Evolutionary conservation across 192 early-diverging fungal species (phyloP), one percentile per base, ranked within the genome.

Genomic region (Geranomyces variabilis): DNA sequence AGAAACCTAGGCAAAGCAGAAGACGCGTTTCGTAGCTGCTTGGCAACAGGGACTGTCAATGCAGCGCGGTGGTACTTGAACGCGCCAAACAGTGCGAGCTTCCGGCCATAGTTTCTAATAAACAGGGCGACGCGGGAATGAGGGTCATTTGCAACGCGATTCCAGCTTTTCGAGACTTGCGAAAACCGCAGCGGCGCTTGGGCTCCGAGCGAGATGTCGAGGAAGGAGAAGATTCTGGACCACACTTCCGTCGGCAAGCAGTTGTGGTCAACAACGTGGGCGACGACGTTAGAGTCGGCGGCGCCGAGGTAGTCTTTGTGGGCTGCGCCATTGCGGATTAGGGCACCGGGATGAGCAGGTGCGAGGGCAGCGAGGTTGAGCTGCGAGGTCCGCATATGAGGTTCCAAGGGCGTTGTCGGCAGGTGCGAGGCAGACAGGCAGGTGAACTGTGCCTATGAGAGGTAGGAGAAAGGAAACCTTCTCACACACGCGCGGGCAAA

Each of bases 1-100:
- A 82, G 56, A 49, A 78, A 82, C 34, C 81, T 59, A 1, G 77
- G 81, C 22, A 82, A 13, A 9, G 22, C 22, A 22, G 73, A 77
- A 13, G 75, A 72, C 21, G 34, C 9, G 8, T 66, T 45, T 6
- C 79, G 21, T 75, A 82, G 71, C 22, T 70, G 44, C 34, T 43
- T 63, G n/a, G 55, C 75, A 29, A 80, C 75, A 58, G 73, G 69
- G 13, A 69, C 45, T 0, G 77, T 67, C 46, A 82, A 63, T 4
- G 73, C 70, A 5, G 26, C 26, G 24, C 75, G 45, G 57, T 82
- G 71, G 28, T 26, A 66, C 45, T 69, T 64, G 49, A 80, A 82
- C 1, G 77, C 81, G 46, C 69, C 58, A 47, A 71, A 75, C 21
- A 82, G 33, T 10, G 72, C 75, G 56, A 80, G 43, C 9, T 19